These are phyloP conservation scores for Daedaleopsis nitida DNA, from an alignment of 768 basidiomycete genomes.

Conservation along the genomic window DNA sequence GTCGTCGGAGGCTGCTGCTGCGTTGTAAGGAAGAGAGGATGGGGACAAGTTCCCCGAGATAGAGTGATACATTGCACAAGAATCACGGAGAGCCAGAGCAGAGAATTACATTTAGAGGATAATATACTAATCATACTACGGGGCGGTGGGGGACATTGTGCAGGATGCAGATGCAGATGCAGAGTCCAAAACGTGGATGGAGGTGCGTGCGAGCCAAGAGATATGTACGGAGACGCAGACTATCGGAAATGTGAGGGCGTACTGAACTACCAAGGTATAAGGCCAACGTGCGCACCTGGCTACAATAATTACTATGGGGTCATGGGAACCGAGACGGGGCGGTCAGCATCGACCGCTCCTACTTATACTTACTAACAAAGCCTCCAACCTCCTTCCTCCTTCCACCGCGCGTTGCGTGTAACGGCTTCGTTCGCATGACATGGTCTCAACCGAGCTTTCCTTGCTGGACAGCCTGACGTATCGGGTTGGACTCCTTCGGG, in stretches of 20 bases:
- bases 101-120: conserved; percentile 11
- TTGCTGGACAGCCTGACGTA: conserved; percentile 67
- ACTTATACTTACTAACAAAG: not conserved
- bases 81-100: not conserved
- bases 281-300: conserved; percentile 1
- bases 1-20: conserved; percentile 19
- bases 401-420: not conserved
- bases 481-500: conserved; percentile 66
- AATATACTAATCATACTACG: not conserved
- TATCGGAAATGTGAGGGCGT: conserved; percentile 3
- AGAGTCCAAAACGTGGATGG: not conserved
- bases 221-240: conserved; percentile 13
- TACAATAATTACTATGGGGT: conserved; percentile 4
- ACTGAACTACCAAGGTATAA: conserved; percentile 13
- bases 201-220: not conserved
- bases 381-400: no score
- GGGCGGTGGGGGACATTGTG: not conserved
- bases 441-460: conserved; percentile 34
- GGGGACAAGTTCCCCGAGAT: no score
- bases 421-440: not conserved
- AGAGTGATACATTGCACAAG: not conserved
- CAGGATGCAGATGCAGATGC: not conserved
- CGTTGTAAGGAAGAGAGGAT: not conserved
- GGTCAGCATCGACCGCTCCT: not conserved
- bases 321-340: not conserved